Base-by-base conservation (phyloP, 2,329 filamentous ascomycete genomes). In the Colletotrichum sp. region DNA sequence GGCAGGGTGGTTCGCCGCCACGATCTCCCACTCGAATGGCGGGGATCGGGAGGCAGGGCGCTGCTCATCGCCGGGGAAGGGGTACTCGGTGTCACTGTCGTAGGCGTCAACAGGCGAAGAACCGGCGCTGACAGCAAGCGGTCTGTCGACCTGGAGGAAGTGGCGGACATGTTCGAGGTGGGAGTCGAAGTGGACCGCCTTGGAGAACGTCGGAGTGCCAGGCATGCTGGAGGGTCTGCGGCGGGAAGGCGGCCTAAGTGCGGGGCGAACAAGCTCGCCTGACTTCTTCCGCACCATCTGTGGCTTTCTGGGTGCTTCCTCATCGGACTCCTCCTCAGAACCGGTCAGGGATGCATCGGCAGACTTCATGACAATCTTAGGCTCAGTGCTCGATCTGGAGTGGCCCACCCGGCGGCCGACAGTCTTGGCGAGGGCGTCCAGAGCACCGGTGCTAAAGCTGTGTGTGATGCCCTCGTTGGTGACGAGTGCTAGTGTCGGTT, bases 201-300 rank as follows among this genome's bases (percentile, higher is more conserved):
- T 99, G 79, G 94, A 94, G 83, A 96, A 99, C 10, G 96, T 97
- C 0, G 97, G 97, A 0, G 97, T 99, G 71, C 97, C 97, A 10
- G 97, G 97, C 95, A 99, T 98, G 87, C 96, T 99, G 5, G 95
- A 98, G 1, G 96, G 96, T 74, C 97, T 92, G 78, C 95, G 91
- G 78, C 92, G 91, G 32, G 94, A 94, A 15, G 95, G 89, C 52
- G 94, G 92, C 67, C 97, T 93, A 67, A 99, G 90, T 24, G 97
- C 97, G 15, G 97, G 97, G 80, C 97, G 93, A 74, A 99, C 97
- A 43, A 99, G 90, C 86, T 99, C 97, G 38, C 97, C 97, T 52
- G 97, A 99, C 90, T 99, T 99, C 88, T 99, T 99, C 81, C 97
- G 93, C 13, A 99, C 93, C 92, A 99, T 98, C 70, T 93, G 93